These are phyloP conservation scores for Fonsecaea pedrosoi DNA, from an alignment of 2,329 filamentous ascomycete species.

Conservation along the genomic window DNA sequence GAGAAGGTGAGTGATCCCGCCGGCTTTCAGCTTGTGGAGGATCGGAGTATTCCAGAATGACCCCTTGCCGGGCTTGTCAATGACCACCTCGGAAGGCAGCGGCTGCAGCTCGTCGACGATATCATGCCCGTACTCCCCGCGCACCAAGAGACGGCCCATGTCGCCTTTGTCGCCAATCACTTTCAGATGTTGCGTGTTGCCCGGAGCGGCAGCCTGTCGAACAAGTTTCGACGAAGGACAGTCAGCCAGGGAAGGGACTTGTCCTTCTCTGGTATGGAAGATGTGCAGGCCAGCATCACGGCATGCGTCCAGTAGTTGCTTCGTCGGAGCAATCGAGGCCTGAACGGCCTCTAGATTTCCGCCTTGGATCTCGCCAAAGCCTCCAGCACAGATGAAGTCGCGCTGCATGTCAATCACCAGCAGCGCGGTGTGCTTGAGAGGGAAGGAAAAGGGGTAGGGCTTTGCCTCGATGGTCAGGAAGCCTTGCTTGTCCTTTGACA, in stretches of 20 bases:
- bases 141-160: conserved; percentile 60
- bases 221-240: conserved; percentile 59
- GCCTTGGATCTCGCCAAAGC: conserved; percentile 61
- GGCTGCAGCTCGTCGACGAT: conserved; percentile 62
- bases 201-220: conserved; percentile 57
- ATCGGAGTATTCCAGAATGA: conserved; percentile 65
- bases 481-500: conserved; percentile 55
- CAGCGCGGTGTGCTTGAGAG: conserved; percentile 55
- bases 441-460: conserved; percentile 59
- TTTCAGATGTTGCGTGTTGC: conserved; percentile 52
- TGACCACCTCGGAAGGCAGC: conserved; percentile 59
- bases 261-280: conserved; percentile 59
- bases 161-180: conserved; percentile 61
- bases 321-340: conserved; percentile 50
- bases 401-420: conserved; percentile 62
- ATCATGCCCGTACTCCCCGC: conserved; percentile 63
- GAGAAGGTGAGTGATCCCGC: conserved; percentile 64
- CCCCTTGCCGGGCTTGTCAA: conserved; percentile 67
- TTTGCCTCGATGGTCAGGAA: conserved; percentile 83
- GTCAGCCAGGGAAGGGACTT: conserved; percentile 60
- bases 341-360: conserved; percentile 51
- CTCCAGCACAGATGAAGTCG: conserved; percentile 58
- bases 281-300: conserved; percentile 54
- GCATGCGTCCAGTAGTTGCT: conserved; percentile 52
- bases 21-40: conserved; percentile 60